phyloP scores from a whole-genome alignment of 352 stramenopile genomes.

The Phytopythium helicoides region DNA sequence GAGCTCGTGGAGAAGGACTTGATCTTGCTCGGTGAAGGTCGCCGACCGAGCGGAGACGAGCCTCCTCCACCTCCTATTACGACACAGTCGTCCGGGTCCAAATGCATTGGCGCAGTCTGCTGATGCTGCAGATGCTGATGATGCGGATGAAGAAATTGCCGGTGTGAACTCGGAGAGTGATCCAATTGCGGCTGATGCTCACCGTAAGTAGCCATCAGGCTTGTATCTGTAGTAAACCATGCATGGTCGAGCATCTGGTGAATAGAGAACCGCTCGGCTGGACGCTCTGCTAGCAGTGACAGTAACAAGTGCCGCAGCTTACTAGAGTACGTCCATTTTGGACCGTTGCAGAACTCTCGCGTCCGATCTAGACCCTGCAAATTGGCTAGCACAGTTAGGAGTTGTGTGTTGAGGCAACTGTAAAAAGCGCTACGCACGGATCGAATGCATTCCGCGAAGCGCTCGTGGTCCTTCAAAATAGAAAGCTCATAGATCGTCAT shows the following conservation, averaged over 20 bases:
- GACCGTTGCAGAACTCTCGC: constrained; percentile 29
- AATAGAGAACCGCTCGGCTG: constrained; percentile 36
- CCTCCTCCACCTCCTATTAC: background rate
- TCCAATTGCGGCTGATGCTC: background rate
- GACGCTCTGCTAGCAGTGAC: constrained; percentile 37
- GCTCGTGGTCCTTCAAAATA: constrained; percentile 54
- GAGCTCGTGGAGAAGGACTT: constrained; percentile 7
- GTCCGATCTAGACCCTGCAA: constrained; percentile 27
- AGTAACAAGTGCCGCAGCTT: constrained; percentile 44
- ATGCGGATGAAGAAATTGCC: background rate
- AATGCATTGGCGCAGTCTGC: background rate
- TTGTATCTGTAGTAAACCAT: constrained; percentile 28
- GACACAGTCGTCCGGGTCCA: background rate
- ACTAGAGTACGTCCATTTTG: constrained; percentile 44
- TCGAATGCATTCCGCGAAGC: constrained; percentile 43
- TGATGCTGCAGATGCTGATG: constrained; percentile 6
- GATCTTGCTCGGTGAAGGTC: constrained; percentile 15
- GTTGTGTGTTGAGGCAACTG: too few species aligned
- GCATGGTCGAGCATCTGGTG: constrained; percentile 45
- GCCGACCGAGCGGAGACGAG: constrained; percentile 2
- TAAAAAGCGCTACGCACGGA: constrained; percentile 20
- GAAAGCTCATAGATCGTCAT: constrained; percentile 83
- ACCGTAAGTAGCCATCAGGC: constrained; percentile 1
- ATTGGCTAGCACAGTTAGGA: background rate
- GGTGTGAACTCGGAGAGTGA: background rate